Evolutionary conservation across 345 rosid species (phyloP).

Genomic region (Linum usitatissimum): DNA sequence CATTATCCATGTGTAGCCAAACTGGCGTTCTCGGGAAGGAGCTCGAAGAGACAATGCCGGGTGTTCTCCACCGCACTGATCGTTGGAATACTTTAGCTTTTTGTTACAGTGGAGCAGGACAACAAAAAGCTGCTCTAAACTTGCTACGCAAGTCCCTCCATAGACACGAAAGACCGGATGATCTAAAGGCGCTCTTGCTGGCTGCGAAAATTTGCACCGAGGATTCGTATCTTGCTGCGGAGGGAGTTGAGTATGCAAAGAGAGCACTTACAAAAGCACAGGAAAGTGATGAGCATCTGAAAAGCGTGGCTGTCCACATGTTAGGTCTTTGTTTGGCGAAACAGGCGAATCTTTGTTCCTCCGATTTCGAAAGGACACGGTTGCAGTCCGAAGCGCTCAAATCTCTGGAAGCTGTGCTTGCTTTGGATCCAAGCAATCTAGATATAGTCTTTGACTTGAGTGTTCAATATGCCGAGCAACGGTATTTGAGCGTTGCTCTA

Average conservation of each 20-base stretch:
- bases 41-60: constrained; percentile 77
- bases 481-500: constrained; percentile 60
- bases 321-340: constrained; percentile 83
- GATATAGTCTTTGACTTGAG: constrained; percentile 76
- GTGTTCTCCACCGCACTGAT: constrained; percentile 58
- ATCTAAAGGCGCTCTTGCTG: constrained; percentile 56
- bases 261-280: constrained; percentile 44
- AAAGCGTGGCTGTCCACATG: constrained; percentile 60
- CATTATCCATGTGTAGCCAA: constrained; percentile 59
- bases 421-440: constrained; percentile 56
- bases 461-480: constrained; percentile 72
- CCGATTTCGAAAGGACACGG: constrained; percentile 71
- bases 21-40: constrained; percentile 67
- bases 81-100: constrained; percentile 84
- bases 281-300: constrained; percentile 47
- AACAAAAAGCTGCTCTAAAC: constrained; percentile 50
- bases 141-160: constrained; percentile 73
- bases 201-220: constrained; percentile 83
- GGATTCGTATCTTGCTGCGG: constrained; percentile 60
- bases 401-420: constrained; percentile 54
- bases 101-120: constrained; percentile 55
- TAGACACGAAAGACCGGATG: constrained; percentile 63
- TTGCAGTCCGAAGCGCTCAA: constrained; percentile 77
- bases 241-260: constrained; percentile 64
- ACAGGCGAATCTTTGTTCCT: constrained; percentile 61